phyloP scores from a whole-genome alignment of 1,139 yeast species.

The Kodamaea sp. region DNA sequence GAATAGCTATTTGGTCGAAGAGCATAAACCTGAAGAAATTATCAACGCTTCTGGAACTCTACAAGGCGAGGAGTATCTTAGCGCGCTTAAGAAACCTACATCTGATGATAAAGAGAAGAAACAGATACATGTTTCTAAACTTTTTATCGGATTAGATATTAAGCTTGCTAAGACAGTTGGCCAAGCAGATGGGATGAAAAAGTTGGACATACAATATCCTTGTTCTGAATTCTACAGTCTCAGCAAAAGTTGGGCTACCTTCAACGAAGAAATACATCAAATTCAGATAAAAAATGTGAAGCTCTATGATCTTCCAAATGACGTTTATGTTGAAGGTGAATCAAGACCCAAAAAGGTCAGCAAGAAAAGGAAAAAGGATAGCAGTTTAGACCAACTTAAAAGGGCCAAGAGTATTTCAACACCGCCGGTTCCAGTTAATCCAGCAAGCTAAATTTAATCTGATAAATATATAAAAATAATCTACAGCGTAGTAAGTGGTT shows the following conservation, averaged over 20 bases:
- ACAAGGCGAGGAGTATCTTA: slow-evolving; percentile 38
- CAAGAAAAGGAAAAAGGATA: slow-evolving; percentile 30
- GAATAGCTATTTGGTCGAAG: slow-evolving; percentile 52
- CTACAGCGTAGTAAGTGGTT: too few species aligned
- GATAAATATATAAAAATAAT: too few species aligned
- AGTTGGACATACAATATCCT: slow-evolving; percentile 86
- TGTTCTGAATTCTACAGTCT: slow-evolving; percentile 84
- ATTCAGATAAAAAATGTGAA: slow-evolving; percentile 77
- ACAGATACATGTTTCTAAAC: slow-evolving; percentile 64
- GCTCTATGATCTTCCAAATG: slow-evolving; percentile 77
- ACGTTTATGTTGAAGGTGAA: slow-evolving; percentile 82
- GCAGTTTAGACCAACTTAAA: slow-evolving; percentile 15
- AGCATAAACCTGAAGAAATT: slow-evolving; percentile 54
- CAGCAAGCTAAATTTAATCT: not conserved
- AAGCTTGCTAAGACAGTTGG: slow-evolving; percentile 39
- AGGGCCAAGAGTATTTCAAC: slow-evolving; percentile 15
- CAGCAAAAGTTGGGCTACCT: slow-evolving; percentile 73
- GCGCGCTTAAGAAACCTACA: slow-evolving; percentile 10
- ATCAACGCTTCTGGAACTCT: slow-evolving; percentile 57
- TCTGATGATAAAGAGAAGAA: slow-evolving; percentile 15
- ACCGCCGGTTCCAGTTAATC: not conserved
- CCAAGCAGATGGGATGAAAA: slow-evolving; percentile 48
- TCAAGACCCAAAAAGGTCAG: slow-evolving; percentile 59
- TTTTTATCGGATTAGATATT: slow-evolving; percentile 79
- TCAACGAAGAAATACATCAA: slow-evolving; percentile 59